Base-by-base conservation (phyloP, 306 rosid species). In the Abrus precatorius region DNA sequence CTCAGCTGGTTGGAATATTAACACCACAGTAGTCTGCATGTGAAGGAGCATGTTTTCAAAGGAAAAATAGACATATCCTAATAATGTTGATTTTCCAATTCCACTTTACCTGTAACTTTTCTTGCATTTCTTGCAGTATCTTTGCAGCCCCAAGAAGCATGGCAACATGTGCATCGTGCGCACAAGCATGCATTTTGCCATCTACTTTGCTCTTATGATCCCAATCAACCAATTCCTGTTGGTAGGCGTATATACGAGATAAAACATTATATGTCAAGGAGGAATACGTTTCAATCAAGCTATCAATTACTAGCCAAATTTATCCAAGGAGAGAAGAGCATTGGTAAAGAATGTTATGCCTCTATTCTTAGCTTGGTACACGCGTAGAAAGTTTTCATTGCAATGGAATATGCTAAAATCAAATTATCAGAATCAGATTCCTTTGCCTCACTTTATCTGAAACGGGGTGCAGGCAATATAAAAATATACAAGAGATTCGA, bases 121-220 rank as follows among this genome's bases (percentile, higher is more conserved):
- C 64, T 78, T 74, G 52, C 74, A 94, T 83, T 76, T 91, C 74
- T 84, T 91, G 84, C 38, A 94, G 89, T 69, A 92, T 89, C 76
- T 85, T 94, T 55, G 98, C 92, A 82, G 97, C 97, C 7, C 98
- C 98, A 28, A 94, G 98, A 33, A 94, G 97, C 98, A 94, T 92
- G 9, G 98, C 71, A 3, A 87, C 88, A 71, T 94, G 98, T 5
- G 87, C 98, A 83, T 94, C 98, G 8, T 94, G 98, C 5, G 93
- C 97, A 77, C 98, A 94, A 13, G 98, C 98, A 74, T 94, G 98
- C 93, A 94, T 91, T 87, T 91, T 92, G 1, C 97, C 97, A 54
- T 89, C 86, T 64, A 84, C 88, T 82, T 90, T 91, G 97, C 98
- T 94, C 83, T 89, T 94, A 73, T 92, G 89, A 69, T 92, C 94